Evolutionary conservation across 768 basidiomycete species (phyloP).

Genomic region (Pholiota molesta): DNA sequence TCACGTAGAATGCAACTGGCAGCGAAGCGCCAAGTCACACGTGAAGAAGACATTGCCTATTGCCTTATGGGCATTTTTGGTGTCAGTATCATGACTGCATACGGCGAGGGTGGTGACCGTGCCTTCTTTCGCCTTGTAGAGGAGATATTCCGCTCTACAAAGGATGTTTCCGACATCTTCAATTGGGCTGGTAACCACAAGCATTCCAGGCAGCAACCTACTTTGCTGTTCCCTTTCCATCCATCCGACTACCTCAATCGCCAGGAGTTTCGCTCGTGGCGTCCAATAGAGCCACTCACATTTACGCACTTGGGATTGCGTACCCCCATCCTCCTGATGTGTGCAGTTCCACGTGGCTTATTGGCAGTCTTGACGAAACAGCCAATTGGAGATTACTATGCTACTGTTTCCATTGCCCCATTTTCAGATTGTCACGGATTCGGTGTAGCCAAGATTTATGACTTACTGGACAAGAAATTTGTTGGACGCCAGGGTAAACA

Average conservation of each 20-base stretch:
- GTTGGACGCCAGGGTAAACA: too few relatives aligned
- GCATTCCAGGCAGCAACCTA: not conserved
- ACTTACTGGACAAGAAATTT: not conserved
- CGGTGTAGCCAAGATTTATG: not conserved
- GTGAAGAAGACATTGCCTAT: not conserved
- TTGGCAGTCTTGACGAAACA: too few relatives aligned
- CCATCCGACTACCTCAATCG: not conserved
- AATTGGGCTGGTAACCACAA: not conserved
- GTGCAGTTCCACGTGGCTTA: too few relatives aligned
- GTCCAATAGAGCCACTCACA: too few relatives aligned
- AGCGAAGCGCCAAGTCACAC: not conserved
- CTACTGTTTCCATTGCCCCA: not conserved
- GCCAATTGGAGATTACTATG: not conserved
- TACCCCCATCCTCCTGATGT: not conserved
- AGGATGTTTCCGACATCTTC: too few relatives aligned
- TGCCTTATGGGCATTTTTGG: not conserved
- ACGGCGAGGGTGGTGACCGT: too few relatives aligned
- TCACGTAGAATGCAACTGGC: not conserved
- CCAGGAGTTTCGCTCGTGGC: not conserved
- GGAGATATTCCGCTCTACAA: too few relatives aligned
- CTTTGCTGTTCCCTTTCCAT: not conserved
- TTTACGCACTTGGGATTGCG: too few relatives aligned
- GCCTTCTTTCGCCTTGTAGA: too few relatives aligned
- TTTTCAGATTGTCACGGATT: not conserved
- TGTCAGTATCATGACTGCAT: too few relatives aligned